Conservation (phyloP, 1,284 basidiomycete species). For the Trichosporon sp. region DNA sequence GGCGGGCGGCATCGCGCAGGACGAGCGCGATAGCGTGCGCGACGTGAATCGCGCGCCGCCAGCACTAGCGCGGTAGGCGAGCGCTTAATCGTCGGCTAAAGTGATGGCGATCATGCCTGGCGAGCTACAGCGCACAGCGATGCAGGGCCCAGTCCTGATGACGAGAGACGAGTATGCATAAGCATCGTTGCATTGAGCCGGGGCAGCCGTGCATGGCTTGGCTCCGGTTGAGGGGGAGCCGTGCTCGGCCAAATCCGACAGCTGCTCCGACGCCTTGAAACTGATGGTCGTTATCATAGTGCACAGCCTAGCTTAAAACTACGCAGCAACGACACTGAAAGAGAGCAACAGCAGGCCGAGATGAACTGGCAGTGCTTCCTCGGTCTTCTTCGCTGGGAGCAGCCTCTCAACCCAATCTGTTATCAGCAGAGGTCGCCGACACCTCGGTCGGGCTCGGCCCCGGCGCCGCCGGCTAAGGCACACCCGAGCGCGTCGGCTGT, state of each 20-base stretch:
- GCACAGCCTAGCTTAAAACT: too few relatives aligned
- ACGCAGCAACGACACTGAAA: too few relatives aligned
- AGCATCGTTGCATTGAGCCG: not conserved
- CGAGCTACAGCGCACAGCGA: too few relatives aligned
- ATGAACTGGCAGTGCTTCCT: too few relatives aligned
- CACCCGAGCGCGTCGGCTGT: not conserved
- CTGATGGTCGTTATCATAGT: too few relatives aligned
- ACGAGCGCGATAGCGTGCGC: not conserved
- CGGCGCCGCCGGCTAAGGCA: not conserved
- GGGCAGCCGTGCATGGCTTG: not conserved
- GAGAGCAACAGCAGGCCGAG: too few relatives aligned
- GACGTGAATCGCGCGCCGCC: not conserved
- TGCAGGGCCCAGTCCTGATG: not conserved
- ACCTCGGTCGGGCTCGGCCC: not conserved
- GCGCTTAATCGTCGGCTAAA: not conserved
- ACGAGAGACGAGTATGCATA: not conserved
- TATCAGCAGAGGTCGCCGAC: not conserved
- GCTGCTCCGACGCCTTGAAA: too few relatives aligned
- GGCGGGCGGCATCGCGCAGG: not conserved
- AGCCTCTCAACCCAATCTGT: not conserved
- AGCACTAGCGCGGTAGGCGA: too few relatives aligned
- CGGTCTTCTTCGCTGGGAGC: too few relatives aligned
- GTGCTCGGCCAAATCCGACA: not conserved
- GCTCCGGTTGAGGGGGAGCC: not conserved
- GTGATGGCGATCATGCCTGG: too few relatives aligned